phyloP scores from a whole-genome alignment of 2,329 filamentous ascomycete genomes.

The Calonectria hawksworthii region DNA sequence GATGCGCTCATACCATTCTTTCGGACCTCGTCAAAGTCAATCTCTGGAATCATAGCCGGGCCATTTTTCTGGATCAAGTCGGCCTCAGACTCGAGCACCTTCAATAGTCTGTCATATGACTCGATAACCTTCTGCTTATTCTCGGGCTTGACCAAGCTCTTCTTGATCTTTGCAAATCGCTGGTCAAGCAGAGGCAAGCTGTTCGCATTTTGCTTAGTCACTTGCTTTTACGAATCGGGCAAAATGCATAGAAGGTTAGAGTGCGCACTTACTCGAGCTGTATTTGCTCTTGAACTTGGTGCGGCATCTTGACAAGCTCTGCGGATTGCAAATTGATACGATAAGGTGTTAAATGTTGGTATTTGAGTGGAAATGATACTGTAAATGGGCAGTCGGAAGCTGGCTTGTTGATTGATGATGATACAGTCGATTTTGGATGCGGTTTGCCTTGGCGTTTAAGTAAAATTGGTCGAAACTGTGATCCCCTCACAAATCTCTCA shows the following conservation, averaged over 20 bases:
- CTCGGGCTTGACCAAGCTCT: conserved; percentile 10
- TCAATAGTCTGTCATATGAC: not conserved
- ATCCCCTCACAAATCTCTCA: not conserved
- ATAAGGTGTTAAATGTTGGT: not conserved
- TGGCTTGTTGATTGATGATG: not conserved
- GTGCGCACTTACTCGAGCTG: not conserved
- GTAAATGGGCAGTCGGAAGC: not conserved
- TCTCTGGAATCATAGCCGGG: not conserved
- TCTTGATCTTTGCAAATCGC: not conserved
- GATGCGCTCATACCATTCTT: not conserved
- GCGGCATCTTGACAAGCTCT: not conserved
- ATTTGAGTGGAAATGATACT: not conserved
- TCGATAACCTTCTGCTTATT: conserved; percentile 15
- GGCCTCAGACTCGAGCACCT: not conserved
- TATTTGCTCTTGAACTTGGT: not conserved
- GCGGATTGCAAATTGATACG: not conserved
- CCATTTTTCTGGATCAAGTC: not conserved
- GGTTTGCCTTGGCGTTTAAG: not conserved
- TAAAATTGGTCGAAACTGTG: not conserved
- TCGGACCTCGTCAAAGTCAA: conserved; percentile 7
- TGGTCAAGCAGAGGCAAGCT: conserved; percentile 8
- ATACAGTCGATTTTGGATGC: not conserved
- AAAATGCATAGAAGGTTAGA: not conserved
- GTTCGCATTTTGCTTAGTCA: not conserved
- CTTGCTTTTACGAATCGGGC: not conserved